Base-by-base conservation (phyloP, 2,329 filamentous ascomycete species). In the Clarireedia monteithiana region DNA sequence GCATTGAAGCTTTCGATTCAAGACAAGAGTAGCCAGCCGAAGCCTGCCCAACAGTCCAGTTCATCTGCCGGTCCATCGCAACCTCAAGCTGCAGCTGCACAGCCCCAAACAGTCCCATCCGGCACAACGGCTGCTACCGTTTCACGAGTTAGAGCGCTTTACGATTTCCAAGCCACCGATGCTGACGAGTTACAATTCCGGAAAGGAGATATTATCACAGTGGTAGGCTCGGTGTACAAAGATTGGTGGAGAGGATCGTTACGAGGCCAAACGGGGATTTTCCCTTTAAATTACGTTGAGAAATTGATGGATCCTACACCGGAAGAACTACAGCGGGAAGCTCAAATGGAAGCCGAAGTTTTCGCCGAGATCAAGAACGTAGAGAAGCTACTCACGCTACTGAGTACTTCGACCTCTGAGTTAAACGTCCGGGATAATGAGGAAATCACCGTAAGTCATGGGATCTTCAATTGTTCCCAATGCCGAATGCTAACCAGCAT, bases 231-330 rank as follows among this genome's bases (percentile, higher is more conserved):
- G 1, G 94, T 97, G 1, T 99, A 95, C 75, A 99, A 97, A 73
- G 94, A 99, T 72, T 99, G 94, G 94, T 99, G 94, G 94, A 92
- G 95, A 65, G 94, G 94, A 1, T 95, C 91, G 44, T 76, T 99
- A 58, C 85, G 91, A 68, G 94, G 94, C 20, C 90, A 96, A 72
- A 96, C 91, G 6, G 94, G 94, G 64, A 99, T 99, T 62, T 99
- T 99, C 72, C 94, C 94, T 6, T 80, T 99, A 62, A 99, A 99
- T 74, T 99, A 99, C 68, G 94, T 99, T 15, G 94, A 99, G 75
- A 99, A 99, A 73, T 77, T 99, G 61, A 85, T 91, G 55, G 94
- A 99, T 68, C 94, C 94, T 5, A 97, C 94, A 0, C 85, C 86
- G 17, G 92, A 97, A 64, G 94, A 99, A 77, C 73, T 99, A 63